A percentile compares a stretch with the other conserved stretches of the same genome.
Conservation (phyloP, 768 basidiomycete species). For the Suillus alpinus region DNA sequence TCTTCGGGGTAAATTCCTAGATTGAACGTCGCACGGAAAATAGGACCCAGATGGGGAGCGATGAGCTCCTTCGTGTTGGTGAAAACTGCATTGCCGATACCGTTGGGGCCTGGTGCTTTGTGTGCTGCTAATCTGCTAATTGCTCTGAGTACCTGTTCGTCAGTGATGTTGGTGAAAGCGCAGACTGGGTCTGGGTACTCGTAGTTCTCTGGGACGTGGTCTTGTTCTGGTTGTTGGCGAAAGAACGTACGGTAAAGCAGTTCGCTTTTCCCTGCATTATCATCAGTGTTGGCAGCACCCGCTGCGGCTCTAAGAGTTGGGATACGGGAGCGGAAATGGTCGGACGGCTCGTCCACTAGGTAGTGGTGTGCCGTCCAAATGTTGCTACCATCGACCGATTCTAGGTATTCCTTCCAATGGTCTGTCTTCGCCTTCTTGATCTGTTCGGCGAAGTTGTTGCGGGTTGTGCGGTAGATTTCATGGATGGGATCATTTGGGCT, state of each 20-base stretch:
- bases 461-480: background rate
- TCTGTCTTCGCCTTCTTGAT: background rate
- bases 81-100: conserved; percentile 21
- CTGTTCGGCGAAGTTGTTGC: background rate
- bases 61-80: conserved; percentile 11
- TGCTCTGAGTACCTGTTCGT: conserved; percentile 9
- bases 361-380: conserved; percentile 13
- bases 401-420: conserved; percentile 14
- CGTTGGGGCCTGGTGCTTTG: conserved; percentile 25
- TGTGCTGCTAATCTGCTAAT: conserved; percentile 13
- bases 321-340: background rate
- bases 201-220: too few relatives aligned
- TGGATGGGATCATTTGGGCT: background rate
- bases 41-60: conserved; percentile 1
- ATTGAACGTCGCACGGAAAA: conserved; percentile 14
- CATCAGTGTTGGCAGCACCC: background rate
- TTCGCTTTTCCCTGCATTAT: conserved; percentile 22
- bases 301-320: background rate
- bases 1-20: conserved; percentile 9
- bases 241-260: conserved; percentile 24
- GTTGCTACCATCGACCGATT: background rate
- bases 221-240: conserved; percentile 8
- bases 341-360: background rate
- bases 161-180: conserved; percentile 9
- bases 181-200: conserved; percentile 8